A percentile compares a stretch with the other conserved stretches of the same genome.
Conservation (phyloP, 495 filamentous ascomycete species). For the Penicillium antarcticum region DNA sequence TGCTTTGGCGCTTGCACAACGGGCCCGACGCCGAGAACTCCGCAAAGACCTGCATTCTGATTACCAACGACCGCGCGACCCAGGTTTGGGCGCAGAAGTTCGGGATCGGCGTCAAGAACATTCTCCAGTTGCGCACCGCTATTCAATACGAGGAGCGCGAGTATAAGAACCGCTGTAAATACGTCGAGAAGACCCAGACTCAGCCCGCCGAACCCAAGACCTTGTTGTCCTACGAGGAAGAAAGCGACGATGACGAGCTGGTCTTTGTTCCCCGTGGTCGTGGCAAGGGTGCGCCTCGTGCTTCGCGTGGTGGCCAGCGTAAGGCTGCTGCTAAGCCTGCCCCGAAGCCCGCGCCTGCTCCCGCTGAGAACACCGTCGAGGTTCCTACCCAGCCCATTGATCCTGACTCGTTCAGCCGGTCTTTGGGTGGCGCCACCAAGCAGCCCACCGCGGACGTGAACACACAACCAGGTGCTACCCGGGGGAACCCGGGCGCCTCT, state of each 20-base stretch:
- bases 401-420: slow-evolving; percentile 53
- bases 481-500: slow-evolving; percentile 36
- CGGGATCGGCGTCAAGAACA: slow-evolving; percentile 56
- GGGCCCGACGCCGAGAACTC: slow-evolving; percentile 39
- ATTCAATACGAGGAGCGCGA: slow-evolving; percentile 59
- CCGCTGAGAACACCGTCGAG: slow-evolving; percentile 32
- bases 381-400: slow-evolving; percentile 53
- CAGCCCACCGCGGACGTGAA: slow-evolving; percentile 35
- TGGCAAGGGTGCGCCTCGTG: slow-evolving; percentile 35
- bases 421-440: slow-evolving; percentile 28
- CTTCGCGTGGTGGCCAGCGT: slow-evolving; percentile 17
- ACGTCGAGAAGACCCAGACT: slow-evolving; percentile 44
- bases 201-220: slow-evolving; percentile 36
- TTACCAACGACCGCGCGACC: slow-evolving; percentile 57
- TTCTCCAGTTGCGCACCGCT: slow-evolving; percentile 56
- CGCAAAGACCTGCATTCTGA: slow-evolving; percentile 47
- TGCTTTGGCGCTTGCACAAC: slow-evolving; percentile 58
- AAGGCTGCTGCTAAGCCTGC: slow-evolving; percentile 27
- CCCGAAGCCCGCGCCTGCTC: slow-evolving; percentile 11
- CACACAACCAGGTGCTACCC: slow-evolving; percentile 35
- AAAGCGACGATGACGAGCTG: slow-evolving; percentile 58
- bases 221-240: slow-evolving; percentile 43
- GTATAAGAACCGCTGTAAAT: slow-evolving; percentile 51
- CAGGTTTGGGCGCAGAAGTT: slow-evolving; percentile 58
- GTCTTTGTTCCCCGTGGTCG: slow-evolving; percentile 52